A percentile compares a stretch with the other conserved stretches of the same genome.
Evolutionary conservation across 768 basidiomycete species (phyloP).

Genomic region (Lentinula raphanica): DNA sequence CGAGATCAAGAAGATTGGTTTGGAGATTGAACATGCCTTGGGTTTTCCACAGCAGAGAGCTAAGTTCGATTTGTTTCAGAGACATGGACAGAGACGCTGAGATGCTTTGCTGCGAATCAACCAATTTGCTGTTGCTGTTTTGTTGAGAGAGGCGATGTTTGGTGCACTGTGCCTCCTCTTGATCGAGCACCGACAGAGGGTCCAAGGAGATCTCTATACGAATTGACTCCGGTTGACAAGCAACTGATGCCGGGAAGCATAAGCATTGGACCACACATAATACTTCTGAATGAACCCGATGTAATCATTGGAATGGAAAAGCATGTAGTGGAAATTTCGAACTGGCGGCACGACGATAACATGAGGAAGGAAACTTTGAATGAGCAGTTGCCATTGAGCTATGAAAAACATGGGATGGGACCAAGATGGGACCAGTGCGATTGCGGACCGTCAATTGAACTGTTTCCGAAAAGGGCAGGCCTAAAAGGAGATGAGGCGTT

Average conservation of each 20-base stretch:
- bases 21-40: too few species aligned
- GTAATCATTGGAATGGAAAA: not conserved
- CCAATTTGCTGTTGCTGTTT: not conserved
- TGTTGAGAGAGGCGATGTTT: too few species aligned
- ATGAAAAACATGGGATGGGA: too few species aligned
- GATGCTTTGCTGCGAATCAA: not conserved
- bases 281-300: not conserved
- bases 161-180: too few species aligned
- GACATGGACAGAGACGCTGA: not conserved
- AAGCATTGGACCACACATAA: not conserved
- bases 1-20: not conserved
- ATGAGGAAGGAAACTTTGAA: conserved; percentile 1
- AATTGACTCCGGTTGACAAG: not conserved
- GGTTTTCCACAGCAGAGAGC: not conserved
- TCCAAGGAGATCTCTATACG: too few species aligned
- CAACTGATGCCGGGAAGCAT: not conserved
- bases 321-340: not conserved
- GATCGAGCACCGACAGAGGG: not conserved
- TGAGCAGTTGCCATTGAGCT: not conserved
- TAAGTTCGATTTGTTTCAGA: not conserved
- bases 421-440: too few species aligned
- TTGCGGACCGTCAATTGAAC: not conserved
- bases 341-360: not conserved
- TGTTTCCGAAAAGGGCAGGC: not conserved
- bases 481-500: conserved; percentile 3